Evolutionary conservation across 2,329 filamentous ascomycete genomes (phyloP).

Genomic region (Fusarium odoratissimum): DNA sequence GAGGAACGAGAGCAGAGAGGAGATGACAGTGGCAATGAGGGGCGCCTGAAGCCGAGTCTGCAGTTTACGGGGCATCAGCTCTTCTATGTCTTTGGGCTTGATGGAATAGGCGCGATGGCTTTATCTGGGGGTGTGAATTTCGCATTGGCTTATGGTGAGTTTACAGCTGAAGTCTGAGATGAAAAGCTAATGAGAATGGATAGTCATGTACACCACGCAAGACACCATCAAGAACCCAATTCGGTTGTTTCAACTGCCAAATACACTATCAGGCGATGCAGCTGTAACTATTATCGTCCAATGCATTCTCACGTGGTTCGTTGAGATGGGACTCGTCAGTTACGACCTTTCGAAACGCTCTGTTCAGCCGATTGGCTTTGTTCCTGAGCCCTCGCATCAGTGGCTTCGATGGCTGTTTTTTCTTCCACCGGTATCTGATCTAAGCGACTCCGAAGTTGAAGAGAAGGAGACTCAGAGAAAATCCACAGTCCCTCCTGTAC

Average conservation of each 20-base stretch:
- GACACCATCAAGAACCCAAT: conserved; percentile 53
- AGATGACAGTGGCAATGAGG: conserved; percentile 6
- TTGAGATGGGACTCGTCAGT: conserved; percentile 61
- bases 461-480: not conserved
- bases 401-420: conserved; percentile 55
- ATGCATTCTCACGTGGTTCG: conserved; percentile 62
- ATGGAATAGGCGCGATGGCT: conserved; percentile 60
- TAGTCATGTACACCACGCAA: conserved; percentile 61
- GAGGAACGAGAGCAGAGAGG: conserved; percentile 9
- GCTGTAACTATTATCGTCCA: conserved; percentile 64
- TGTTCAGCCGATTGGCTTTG: conserved; percentile 60
- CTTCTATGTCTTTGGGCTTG: conserved; percentile 61
- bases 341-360: conserved; percentile 57
- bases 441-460: not conserved
- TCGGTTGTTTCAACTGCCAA: conserved; percentile 61
- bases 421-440: conserved; percentile 9
- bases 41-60: conserved; percentile 53
- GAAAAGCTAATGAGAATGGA: conserved; percentile 3
- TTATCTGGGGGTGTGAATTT: conserved; percentile 65
- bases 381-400: conserved; percentile 49
- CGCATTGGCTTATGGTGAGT: conserved; percentile 61
- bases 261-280: conserved; percentile 62
- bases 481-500: not conserved
- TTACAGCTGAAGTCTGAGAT: not conserved
- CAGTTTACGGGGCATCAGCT: conserved; percentile 57